Evolutionary conservation across 257 asterid species (phyloP), one percentile per base, ranked within the genome.

Genomic region (Ballota nigra): DNA sequence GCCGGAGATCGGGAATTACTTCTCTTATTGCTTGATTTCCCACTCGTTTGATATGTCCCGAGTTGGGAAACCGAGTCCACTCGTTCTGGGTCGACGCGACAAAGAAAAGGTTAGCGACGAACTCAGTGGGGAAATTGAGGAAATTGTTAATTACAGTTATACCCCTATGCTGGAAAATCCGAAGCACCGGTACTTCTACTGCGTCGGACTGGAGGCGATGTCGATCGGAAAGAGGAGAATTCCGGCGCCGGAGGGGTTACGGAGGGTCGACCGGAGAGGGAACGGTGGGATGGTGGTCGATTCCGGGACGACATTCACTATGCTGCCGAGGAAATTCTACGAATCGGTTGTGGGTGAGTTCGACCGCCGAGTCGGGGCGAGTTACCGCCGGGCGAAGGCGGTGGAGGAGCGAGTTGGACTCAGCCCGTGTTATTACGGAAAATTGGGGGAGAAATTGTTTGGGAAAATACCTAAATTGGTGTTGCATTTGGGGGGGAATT

Each of bases 211-310:
- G 5, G 95, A 85, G 64, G 96, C 87, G 7, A 55, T 88, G 2
- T 75, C 99, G 0, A 63, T 94, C 4, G 99, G 97, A 1, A 78
- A 65, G 20, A 72, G 19, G 23, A 77, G 62, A 16, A 77, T 94
- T 11, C 64, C 57, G 2, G 83, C 99, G 57, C 97, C 99, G 68
- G 75, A 9, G 52, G 82, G 80, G 34, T 69, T 94, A 31, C 72
- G 62, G 68, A 63, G 86, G 2, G 91, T 94, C 6, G 97, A 94
- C 31, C 64, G 82, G 16, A 63, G 71, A 29, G 97, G 99, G 0
- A 83, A 84, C 24, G 99, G 99, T 0, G 99, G 97, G 20, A 87
- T 94, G 99, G 99, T 94, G 81, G 99, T 94, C 74, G 99, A 94
- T 51, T 94, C 99, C 0, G 99, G 98, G 40, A 94, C 99, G 0